A percentile compares a stretch with the other conserved stretches of the same genome.
These are phyloP conservation scores for Cercis canadensis DNA, from an alignment of 306 rosid species.

Conservation along the genomic window DNA sequence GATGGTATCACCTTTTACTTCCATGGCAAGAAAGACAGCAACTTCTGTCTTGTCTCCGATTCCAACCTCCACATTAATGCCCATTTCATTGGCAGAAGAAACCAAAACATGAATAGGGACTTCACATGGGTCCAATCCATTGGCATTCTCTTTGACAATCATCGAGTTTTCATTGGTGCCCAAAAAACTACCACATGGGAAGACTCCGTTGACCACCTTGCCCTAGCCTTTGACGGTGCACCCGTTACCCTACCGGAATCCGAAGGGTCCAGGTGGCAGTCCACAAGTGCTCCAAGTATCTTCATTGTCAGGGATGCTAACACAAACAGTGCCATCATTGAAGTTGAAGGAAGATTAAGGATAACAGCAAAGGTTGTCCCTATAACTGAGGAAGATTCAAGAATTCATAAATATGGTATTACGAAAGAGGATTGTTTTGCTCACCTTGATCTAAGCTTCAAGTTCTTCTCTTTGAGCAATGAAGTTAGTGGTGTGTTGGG, in stretches of 20 bases:
- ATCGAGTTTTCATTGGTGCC: conserved; percentile 60
- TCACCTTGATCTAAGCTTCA: conserved; percentile 70
- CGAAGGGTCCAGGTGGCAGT: conserved; percentile 51
- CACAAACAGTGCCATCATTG: conserved; percentile 49
- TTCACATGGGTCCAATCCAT: conserved; percentile 82
- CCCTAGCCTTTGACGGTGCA: conserved; percentile 43
- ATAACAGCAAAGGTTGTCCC: conserved; percentile 66
- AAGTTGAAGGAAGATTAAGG: conserved; percentile 51
- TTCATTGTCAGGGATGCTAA: conserved; percentile 22
- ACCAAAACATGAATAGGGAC: conserved; percentile 59
- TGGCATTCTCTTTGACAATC: conserved; percentile 57
- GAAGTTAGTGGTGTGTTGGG: conserved; percentile 68
- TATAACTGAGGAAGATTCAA: conserved; percentile 63
- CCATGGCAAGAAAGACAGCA: conserved; percentile 68
- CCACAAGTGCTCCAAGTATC: conserved; percentile 27
- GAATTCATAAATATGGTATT: conserved; percentile 62
- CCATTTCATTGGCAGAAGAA: conserved; percentile 68
- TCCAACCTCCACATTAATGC: conserved; percentile 72
- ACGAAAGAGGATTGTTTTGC: conserved; percentile 61
- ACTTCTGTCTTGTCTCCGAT: conserved; percentile 69
- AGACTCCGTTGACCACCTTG: conserved; percentile 49
- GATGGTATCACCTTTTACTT: conserved; percentile 74
- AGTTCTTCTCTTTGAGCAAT: conserved; percentile 52
- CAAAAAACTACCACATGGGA: conserved; percentile 57
- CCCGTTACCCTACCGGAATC: conserved; percentile 40